Conservation (phyloP, 2,329 filamentous ascomycete species). For the Ampelomyces quisqualis region DNA sequence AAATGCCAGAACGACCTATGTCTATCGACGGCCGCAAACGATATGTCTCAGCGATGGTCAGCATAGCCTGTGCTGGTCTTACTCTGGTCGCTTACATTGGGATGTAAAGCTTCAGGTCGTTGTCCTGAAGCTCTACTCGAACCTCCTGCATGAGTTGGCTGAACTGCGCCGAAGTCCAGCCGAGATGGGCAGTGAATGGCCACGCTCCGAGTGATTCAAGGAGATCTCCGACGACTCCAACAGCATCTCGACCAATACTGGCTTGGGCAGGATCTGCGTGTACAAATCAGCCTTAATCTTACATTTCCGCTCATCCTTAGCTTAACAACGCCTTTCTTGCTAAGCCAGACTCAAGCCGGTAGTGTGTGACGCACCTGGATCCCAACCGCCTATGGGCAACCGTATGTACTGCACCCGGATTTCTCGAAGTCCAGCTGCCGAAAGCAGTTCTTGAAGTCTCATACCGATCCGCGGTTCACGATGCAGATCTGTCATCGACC, state of each 20-base stretch:
- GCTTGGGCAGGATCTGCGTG: slow-evolving; percentile 32
- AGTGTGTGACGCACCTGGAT: slow-evolving; percentile 36
- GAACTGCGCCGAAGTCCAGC: slow-evolving; percentile 35
- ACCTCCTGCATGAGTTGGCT: slow-evolving; percentile 31
- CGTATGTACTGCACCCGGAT: slow-evolving; percentile 32
- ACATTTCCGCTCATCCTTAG: not conserved
- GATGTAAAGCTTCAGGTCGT: slow-evolving; percentile 39
- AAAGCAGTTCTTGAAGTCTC: slow-evolving; percentile 31
- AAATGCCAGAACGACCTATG: not conserved
- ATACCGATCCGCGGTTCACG: slow-evolving; percentile 40
- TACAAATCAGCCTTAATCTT: not conserved
- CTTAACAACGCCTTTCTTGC: not conserved
- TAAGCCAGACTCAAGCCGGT: not conserved
- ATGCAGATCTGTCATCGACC: slow-evolving; percentile 37
- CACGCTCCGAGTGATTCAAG: slow-evolving; percentile 42
- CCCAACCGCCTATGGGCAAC: slow-evolving; percentile 44
- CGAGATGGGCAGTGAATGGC: slow-evolving; percentile 39
- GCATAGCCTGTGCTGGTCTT: not conserved
- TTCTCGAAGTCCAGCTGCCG: slow-evolving; percentile 34
- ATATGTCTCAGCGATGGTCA: slow-evolving; percentile 15
- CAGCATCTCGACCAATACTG: slow-evolving; percentile 31
- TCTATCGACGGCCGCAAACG: slow-evolving; percentile 2
- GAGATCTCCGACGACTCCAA: slow-evolving; percentile 35
- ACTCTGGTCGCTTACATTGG: slow-evolving; percentile 32
- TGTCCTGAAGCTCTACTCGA: slow-evolving; percentile 31